Base-by-base conservation (phyloP, 768 basidiomycete genomes). In the Multifurca ochricompacta region DNA sequence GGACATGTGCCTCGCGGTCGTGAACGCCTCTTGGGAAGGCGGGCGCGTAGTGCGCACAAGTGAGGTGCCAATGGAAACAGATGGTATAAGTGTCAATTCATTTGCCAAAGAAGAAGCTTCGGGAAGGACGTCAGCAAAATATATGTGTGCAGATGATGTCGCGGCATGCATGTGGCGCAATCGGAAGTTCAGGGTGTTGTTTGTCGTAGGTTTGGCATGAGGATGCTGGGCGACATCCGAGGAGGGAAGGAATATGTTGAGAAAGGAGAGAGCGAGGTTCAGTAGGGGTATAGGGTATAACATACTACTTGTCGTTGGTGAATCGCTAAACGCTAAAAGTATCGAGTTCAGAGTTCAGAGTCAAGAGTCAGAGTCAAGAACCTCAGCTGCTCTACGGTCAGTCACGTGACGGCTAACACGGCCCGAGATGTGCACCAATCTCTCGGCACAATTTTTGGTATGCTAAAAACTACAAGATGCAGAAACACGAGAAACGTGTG, bases 101-200 rank as follows among this genome's bases (percentile, higher is more conserved):
- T 56, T 62, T 41, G 71, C 64, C 27, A 70, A 67, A 11, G 48
- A 39, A 32, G 23, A 34, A 2, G 23, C 23, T 21, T 28, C 47
- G 25, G 68, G 51, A 51, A 65, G 66, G 30, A 80, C 62, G 59
- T 89, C 75, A 16, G 78, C 70, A 64, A 89, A 84, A 49, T 87
- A 67, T 39, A 81, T 72, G 4, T 75, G 74, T 3, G 82, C 80
- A 19, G 70, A 65, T 56, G 79, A 74, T 40, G 76, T 73, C 8
- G 79, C 61, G 23, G 77, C 81, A 60, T 87, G 83, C 37, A 76
- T 70, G 65, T 87, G 85, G 32, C 85, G 81, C 21, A 87, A 73
- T 30, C 75, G 76, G 67, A 88, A 87, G 30, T 71, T 74, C 6
- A 85, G 63, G 21, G 44, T 18, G 36, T 34, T 21, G 8, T 28